Base-by-base conservation (phyloP, 208 protist species). In the Crithidia thermophila region DNA sequence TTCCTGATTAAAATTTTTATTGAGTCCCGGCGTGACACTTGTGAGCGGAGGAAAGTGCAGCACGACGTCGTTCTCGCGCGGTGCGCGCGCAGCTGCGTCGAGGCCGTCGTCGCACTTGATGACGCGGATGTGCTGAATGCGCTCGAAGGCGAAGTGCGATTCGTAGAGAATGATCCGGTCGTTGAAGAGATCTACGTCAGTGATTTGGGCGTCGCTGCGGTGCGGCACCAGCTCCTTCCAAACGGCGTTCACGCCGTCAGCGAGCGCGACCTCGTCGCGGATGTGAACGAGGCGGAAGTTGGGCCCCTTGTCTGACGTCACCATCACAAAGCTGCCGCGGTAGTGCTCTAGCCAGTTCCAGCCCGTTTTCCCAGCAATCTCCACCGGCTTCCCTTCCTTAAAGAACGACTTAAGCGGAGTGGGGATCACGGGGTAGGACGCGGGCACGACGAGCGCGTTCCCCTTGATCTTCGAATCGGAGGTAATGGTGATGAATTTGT, bases 321-420 rank as follows among this genome's bases (percentile, higher is more conserved):
- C 91, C 84, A 91, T 94, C 23, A 97, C 53, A 70, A 97, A 97
- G 63, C 87, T 62, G 11, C 85, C 82, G 31, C 92, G 79, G 66
- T 94, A 91, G 67, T 97, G 88, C 49, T 97, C 91, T 20, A 97
- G 74, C 89, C 91, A 97, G 64, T 82, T 91, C 89, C 91, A 97
- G 1, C 75, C 84, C 3, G 82, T 72, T 60, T 87, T 90, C 10
- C 85, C 83, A 21, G 85, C 83, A 64, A 94, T 85, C 56, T 97
- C 88, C n/a, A 92, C 52, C 16, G 87, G 86, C 42, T 81, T 82
- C 11, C 72, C 76, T 8, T 83, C 77, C n/a, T 53, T 72, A 56
- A 94, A 97, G 75, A 94, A 91, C 18, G 75, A 50, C 34, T 81
- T 55, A 40, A 94, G 59, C 18, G 81, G 66, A 31, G 65, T 78